A percentile compares a stretch with the other conserved stretches of the same genome.
Evolutionary conservation across 495 filamentous ascomycete species (phyloP).

Genomic region (Physcia stellaris): DNA sequence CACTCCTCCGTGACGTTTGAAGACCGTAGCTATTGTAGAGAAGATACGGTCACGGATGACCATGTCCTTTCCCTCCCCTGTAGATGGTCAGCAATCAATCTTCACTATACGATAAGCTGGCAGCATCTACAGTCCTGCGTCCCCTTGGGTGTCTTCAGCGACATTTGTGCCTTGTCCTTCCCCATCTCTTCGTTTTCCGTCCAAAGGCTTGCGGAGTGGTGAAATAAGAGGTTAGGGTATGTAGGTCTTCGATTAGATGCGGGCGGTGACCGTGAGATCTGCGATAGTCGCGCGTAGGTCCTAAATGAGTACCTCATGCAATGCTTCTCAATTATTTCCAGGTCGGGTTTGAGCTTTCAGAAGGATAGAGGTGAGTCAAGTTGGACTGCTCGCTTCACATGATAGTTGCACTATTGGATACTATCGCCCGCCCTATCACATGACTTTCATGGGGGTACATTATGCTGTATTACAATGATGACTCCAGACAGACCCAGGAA

Average conservation of each 20-base stretch:
- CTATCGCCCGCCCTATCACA: too few species aligned
- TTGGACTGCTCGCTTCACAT: too few species aligned
- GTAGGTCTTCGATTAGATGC: not conserved
- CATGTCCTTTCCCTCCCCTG: slow-evolving; percentile 59
- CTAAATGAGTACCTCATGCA: too few species aligned
- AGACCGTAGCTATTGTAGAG: slow-evolving; percentile 65
- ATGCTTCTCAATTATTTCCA: too few species aligned
- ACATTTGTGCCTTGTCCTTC: slow-evolving; percentile 24
- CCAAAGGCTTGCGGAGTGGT: not conserved
- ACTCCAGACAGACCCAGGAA: too few species aligned
- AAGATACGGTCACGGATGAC: slow-evolving; percentile 76
- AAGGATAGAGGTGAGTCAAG: too few species aligned
- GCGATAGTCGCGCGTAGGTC: not conserved
- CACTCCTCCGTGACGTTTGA: slow-evolving; percentile 78
- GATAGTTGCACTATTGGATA: too few species aligned
- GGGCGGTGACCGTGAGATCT: not conserved
- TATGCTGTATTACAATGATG: too few species aligned
- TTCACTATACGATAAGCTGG: slow-evolving; percentile 12
- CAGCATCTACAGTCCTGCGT: slow-evolving; percentile 28
- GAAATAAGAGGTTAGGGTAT: not conserved
- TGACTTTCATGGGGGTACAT: too few species aligned
- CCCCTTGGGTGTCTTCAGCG: slow-evolving; percentile 37
- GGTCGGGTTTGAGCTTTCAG: too few species aligned
- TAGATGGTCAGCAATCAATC: not conserved
- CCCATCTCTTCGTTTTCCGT: slow-evolving; percentile 14